Evolutionary conservation across 2,329 filamentous ascomycete genomes (phyloP), one percentile per base, ranked within the genome.

Genomic region (Fusarium penzigii): DNA sequence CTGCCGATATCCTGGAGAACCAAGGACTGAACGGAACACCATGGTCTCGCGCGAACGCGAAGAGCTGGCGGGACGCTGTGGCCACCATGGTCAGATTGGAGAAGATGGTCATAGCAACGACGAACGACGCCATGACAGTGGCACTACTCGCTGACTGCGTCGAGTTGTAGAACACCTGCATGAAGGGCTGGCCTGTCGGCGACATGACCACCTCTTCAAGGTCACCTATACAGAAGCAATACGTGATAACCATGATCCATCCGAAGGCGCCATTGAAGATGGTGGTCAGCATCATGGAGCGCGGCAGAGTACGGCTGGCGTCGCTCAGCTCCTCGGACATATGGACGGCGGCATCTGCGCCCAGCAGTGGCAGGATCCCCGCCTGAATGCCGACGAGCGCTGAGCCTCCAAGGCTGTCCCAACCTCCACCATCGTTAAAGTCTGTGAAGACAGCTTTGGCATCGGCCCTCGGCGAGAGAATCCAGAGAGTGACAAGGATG

Each of bases 161-260:
- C 2, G 61, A 62, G 47, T 62, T 63, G 8, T 46, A 40, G 3
- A 63, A 63, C 1, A 63, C 60, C 1, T 63, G 56, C 60, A 63
- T 63, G 12, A 62, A 63, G 2, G 60, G 60, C 2, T 63, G 49
- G 5, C 60, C 60, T 0, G 60, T 63, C 0, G 60, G 58, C 0
- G 60, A 63, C 0, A 32, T 17, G 3, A 63, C 52, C 2, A 63
- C 60, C 16, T 63, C 50, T 2, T 42, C 60, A 5, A 63, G 45
- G 6, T 63, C 43, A 1, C 60, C 60, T 2, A 63, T 54, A 40
- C 60, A 63, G 40, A 63, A 63, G 2, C 60, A 63, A 7, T 51
- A 63, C 0, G 60, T 63, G n/a, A 63, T 63, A 0, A 63, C 56
- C 60, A 63, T 63, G 38, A 63, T 59, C 60, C 60, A 63, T 6